A percentile compares a stretch with the other conserved stretches of the same genome.
Conservation (phyloP, 2,329 filamentous ascomycete genomes). For the Penicillium sp. region DNA sequence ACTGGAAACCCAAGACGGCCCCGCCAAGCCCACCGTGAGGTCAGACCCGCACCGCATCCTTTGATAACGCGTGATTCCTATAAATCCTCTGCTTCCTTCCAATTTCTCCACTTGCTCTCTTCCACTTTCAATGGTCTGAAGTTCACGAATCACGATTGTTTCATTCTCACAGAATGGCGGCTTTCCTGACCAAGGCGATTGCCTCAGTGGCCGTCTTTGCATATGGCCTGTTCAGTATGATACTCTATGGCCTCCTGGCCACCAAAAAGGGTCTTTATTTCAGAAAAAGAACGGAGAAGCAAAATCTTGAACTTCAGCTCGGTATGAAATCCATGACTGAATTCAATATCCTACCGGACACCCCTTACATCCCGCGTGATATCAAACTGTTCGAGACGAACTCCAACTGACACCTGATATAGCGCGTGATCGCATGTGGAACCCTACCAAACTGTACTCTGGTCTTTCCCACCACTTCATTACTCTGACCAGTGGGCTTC, state of each 20-base stretch:
- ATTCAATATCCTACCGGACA: too few species aligned
- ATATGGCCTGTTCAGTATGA: conserved; percentile 43
- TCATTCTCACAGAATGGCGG: conserved; percentile 25
- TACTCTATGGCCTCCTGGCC: conserved; percentile 36
- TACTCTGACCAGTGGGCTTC: conserved; percentile 52
- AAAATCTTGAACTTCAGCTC: conserved; percentile 44
- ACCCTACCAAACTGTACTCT: conserved; percentile 52
- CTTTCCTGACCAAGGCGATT: conserved; percentile 22
- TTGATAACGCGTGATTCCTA: not conserved
- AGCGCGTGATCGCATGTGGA: conserved; percentile 61
- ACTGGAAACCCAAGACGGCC: not conserved
- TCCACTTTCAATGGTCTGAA: not conserved
- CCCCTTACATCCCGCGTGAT: not conserved
- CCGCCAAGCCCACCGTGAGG: not conserved
- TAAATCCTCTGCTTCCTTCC: not conserved
- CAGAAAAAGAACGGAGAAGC: conserved; percentile 41
- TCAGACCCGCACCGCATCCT: not conserved
- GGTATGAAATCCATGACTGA: conserved; percentile 31
- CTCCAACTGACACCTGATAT: conserved; percentile 1
- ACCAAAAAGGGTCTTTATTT: conserved; percentile 43
- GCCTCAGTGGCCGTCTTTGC: conserved; percentile 23
- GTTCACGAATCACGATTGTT: too few species aligned
- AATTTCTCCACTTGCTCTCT: not conserved
- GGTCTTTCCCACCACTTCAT: conserved; percentile 58
- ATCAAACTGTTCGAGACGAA: not conserved